Conservation (phyloP, 1,284 basidiomycete genomes). For the Cutaneotrichosporon sp. region DNA sequence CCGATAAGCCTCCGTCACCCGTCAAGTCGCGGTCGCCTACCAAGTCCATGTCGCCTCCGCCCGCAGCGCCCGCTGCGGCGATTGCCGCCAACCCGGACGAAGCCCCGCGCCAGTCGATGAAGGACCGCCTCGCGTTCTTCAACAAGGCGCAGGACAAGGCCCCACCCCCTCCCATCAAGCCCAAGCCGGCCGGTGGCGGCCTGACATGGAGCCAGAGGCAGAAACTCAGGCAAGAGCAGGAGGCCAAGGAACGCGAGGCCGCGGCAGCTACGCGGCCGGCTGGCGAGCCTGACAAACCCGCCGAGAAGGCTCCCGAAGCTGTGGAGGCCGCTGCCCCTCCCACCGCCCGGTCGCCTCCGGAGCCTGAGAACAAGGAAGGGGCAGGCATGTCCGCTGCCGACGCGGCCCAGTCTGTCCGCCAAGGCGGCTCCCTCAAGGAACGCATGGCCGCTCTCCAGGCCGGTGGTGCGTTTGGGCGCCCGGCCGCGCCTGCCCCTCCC, state of each 20-base stretch:
- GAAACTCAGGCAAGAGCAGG: conserved; percentile 45
- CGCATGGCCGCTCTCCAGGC: conserved; percentile 87
- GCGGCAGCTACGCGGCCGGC: conserved; percentile 3
- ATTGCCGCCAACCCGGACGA: conserved; percentile 14
- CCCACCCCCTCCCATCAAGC: conserved; percentile 57
- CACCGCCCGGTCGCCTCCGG: conserved; percentile 10
- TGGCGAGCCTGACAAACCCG: conserved; percentile 5
- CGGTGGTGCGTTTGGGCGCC: conserved; percentile 61
- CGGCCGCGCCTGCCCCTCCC: conserved; percentile 53
- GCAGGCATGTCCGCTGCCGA: conserved; percentile 69
- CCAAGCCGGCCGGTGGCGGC: conserved; percentile 58
- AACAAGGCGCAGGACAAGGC: conserved; percentile 37
- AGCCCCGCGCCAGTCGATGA: conserved; percentile 39
- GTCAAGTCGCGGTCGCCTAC: neutral
- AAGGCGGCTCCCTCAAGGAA: conserved; percentile 69
- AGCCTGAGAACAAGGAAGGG: conserved; percentile 15
- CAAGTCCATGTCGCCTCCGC: neutral
- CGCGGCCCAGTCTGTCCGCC: conserved; percentile 69
- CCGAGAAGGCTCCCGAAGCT: neutral
- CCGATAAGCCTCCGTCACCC: neutral
- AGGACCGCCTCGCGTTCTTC: conserved; percentile 50
- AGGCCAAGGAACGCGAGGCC: conserved; percentile 39
- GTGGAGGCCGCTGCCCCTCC: conserved; percentile 4
- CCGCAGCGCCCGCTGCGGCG: neutral
- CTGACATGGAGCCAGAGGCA: conserved; percentile 51